Conservation (phyloP, 352 stramenopile species). For the Pythium phragmitis region DNA sequence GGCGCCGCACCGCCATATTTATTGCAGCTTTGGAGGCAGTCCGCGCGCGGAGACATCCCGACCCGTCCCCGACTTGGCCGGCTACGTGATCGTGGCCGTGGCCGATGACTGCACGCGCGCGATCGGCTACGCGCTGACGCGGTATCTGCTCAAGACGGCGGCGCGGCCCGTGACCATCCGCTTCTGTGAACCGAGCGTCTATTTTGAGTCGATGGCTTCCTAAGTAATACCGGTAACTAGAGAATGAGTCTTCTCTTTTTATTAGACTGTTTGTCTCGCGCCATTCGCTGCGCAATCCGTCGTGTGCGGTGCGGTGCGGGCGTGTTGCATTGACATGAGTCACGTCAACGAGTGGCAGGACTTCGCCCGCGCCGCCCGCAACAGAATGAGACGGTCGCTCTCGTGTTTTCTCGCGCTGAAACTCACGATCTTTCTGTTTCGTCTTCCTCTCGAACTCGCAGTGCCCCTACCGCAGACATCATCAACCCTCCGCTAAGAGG, state of each 20-base stretch:
- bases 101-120: slow-evolving; percentile 65
- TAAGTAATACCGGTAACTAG: slow-evolving; percentile 4
- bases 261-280: no score
- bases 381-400: neutral
- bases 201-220: slow-evolving; percentile 52
- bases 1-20: slow-evolving; percentile 38
- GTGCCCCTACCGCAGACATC: no score
- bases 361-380: no score
- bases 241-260: neutral
- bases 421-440: no score
- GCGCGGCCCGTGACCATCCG: slow-evolving; percentile 60
- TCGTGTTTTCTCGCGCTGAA: neutral
- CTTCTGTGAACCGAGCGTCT: slow-evolving; percentile 77
- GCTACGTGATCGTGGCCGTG: slow-evolving; percentile 73
- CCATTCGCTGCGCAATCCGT: neutral
- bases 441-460: no score
- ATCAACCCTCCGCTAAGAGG: no score
- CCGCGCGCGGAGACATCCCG: no score
- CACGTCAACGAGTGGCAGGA: no score
- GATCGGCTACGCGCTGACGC: slow-evolving; percentile 62
- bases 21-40: slow-evolving; percentile 32
- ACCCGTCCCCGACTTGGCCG: slow-evolving; percentile 26
- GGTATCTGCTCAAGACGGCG: slow-evolving; percentile 72
- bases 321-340: neutral
- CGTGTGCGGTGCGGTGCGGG: no score